Conservation (phyloP, 768 basidiomycete genomes). For the Amanita exitialis region DNA sequence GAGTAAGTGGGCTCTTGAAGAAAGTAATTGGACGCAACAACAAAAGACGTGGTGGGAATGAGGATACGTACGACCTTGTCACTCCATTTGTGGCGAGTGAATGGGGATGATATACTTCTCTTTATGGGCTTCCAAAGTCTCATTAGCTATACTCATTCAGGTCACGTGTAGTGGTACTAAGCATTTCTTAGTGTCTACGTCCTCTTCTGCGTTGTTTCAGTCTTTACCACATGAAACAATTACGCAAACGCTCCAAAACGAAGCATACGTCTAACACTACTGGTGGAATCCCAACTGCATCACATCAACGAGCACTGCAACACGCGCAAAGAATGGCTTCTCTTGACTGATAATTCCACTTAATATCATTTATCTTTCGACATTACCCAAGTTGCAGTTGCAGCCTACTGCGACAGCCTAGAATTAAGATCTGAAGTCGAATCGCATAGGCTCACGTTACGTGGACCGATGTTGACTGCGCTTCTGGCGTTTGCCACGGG, state of each 20-base stretch:
- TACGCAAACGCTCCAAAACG: background rate
- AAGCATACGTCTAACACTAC: no score
- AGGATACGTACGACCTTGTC: slow-evolving; percentile 73
- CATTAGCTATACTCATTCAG: background rate
- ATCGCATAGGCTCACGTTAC: slow-evolving; percentile 15
- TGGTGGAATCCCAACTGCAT: no score
- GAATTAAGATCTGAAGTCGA: slow-evolving; percentile 25
- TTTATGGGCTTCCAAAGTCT: background rate
- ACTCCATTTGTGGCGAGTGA: slow-evolving; percentile 77
- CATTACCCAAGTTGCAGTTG: no score
- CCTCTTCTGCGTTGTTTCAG: background rate
- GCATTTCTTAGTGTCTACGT: background rate
- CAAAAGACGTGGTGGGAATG: slow-evolving; percentile 46
- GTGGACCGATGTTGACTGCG: slow-evolving; percentile 34
- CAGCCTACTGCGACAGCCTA: slow-evolving; percentile 11
- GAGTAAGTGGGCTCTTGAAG: slow-evolving; percentile 46
- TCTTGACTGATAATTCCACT: no score
- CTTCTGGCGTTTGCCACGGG: slow-evolving; percentile 47
- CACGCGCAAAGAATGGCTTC: no score
- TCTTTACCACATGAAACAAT: background rate
- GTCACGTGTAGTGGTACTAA: background rate
- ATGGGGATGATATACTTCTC: slow-evolving; percentile 36
- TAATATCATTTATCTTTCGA: background rate
- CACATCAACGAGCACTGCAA: no score
- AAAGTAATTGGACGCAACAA: slow-evolving; percentile 46